Conservation (phyloP, 164 flowering plant species). For the Macadamia tetraphylla region DNA sequence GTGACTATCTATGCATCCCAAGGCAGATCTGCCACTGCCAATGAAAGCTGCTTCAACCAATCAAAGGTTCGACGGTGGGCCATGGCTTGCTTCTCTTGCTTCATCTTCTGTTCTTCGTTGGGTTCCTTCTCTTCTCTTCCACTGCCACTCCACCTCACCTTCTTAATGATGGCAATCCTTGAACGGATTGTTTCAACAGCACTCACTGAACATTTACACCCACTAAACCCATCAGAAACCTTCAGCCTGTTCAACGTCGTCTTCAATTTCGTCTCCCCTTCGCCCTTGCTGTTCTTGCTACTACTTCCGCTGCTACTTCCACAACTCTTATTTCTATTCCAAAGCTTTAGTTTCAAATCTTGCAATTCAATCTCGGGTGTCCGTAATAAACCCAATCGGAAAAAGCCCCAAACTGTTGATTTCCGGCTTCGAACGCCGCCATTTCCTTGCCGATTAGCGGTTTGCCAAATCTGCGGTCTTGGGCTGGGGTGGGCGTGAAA, state of each 20-base stretch:
- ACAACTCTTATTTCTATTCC: constrained; percentile 34
- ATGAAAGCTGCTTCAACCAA: constrained; percentile 75
- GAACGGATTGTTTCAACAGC: constrained; percentile 39
- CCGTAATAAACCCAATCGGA: constrained; percentile 49
- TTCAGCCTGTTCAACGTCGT: constrained; percentile 8
- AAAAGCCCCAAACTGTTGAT: constrained; percentile 48
- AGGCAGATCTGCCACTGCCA: constrained; percentile 28
- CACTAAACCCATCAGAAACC: constrained; percentile 14
- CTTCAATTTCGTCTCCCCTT: constrained; percentile 6
- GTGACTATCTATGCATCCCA: constrained; percentile 5
- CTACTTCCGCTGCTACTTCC: constrained; percentile 17
- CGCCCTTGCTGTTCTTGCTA: background rate
- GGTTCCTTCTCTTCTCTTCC: constrained; percentile 10
- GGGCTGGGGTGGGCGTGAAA: constrained; percentile 61
- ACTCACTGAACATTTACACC: constrained; percentile 49
- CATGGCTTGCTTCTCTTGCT: constrained; percentile 33
- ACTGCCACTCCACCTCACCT: background rate
- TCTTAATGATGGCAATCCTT: constrained; percentile 11
- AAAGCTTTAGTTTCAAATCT: constrained; percentile 27
- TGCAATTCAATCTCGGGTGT: constrained; percentile 57
- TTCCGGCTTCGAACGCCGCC: constrained; percentile 10
- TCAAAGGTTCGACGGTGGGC: constrained; percentile 64
- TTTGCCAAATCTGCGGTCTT: constrained; percentile 39
- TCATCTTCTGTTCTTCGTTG: constrained; percentile 14
- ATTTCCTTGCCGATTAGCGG: constrained; percentile 9